These are phyloP conservation scores for Tillandsia leiboldiana DNA, from an alignment of 176 grass and related monocot genomes.

Conservation along the genomic window DNA sequence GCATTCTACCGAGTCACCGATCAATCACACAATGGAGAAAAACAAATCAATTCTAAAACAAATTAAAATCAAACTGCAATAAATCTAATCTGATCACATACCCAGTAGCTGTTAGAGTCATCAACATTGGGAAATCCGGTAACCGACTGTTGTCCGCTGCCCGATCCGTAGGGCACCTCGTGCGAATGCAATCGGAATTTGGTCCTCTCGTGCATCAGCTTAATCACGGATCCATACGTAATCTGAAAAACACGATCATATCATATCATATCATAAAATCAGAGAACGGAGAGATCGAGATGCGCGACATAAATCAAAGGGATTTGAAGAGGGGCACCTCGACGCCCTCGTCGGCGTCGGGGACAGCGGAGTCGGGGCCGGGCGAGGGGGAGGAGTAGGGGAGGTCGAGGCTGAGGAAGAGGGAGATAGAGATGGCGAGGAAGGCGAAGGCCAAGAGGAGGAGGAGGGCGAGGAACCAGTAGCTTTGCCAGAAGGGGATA, in stretches of 20 bases:
- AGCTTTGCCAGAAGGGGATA: slow-evolving; percentile 64
- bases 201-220: slow-evolving; percentile 62
- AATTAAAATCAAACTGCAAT: not conserved
- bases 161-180: slow-evolving; percentile 73
- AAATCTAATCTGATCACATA: slow-evolving; percentile 14
- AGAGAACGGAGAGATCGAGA: not conserved
- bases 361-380: slow-evolving; percentile 14
- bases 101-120: slow-evolving; percentile 80
- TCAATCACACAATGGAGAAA: not conserved
- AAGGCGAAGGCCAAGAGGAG: slow-evolving; percentile 52
- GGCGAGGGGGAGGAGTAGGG: slow-evolving; percentile 39
- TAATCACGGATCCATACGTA: slow-evolving; percentile 56
- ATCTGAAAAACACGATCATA: slow-evolving; percentile 29
- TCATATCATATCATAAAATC: too few species aligned
- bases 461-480: slow-evolving; percentile 72
- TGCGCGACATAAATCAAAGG: not conserved
- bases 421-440: slow-evolving; percentile 56
- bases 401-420: slow-evolving; percentile 60
- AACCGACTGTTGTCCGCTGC: slow-evolving; percentile 78
- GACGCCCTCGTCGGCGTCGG: slow-evolving; percentile 32
- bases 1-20: not conserved
- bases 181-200: slow-evolving; percentile 75
- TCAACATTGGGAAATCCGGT: slow-evolving; percentile 69
- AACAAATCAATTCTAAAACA: not conserved
- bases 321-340: slow-evolving; percentile 30